phyloP scores from a whole-genome alignment of 1,284 basidiomycete species.

The Agroathelia rolfsii region DNA sequence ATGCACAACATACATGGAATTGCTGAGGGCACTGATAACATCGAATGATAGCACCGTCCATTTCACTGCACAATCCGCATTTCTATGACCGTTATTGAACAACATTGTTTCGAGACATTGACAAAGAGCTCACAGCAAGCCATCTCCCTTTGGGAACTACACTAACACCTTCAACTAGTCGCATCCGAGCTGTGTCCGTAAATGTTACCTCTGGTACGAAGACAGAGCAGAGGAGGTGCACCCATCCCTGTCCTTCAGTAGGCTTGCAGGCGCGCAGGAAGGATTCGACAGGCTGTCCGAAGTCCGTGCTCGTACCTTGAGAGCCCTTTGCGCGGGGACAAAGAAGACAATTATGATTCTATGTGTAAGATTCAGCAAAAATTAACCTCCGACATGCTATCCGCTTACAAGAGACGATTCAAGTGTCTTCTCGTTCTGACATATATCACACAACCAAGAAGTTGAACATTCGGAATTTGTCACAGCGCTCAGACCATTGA shows the following conservation, averaged over 20 bases:
- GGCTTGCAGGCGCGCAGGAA: slow-evolving; percentile 84
- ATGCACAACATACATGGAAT: slow-evolving; percentile 88
- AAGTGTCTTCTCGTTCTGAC: slow-evolving; percentile 67
- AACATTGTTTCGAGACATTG: not conserved
- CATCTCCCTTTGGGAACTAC: slow-evolving; percentile 58
- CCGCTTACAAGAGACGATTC: slow-evolving; percentile 66
- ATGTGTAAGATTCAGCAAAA: slow-evolving; percentile 9
- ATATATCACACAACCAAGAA: slow-evolving; percentile 79
- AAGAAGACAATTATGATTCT: slow-evolving; percentile 68
- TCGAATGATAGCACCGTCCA: slow-evolving; percentile 72
- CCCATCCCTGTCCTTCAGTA: slow-evolving; percentile 91
- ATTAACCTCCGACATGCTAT: slow-evolving; percentile 4
- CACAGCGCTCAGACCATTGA: no score
- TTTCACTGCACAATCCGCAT: slow-evolving; percentile 53
- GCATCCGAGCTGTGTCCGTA: slow-evolving; percentile 62
- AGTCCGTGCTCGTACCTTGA: slow-evolving; percentile 32
- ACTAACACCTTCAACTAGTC: slow-evolving; percentile 82
- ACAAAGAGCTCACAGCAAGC: slow-evolving; percentile 39
- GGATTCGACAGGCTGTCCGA: slow-evolving; percentile 46
- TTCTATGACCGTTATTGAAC: slow-evolving; percentile 27
- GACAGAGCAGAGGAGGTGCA: slow-evolving; percentile 82
- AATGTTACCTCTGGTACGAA: slow-evolving; percentile 81
- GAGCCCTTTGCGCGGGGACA: slow-evolving; percentile 53
- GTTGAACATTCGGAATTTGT: slow-evolving; percentile 52
- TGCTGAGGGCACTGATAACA: slow-evolving; percentile 77